Conservation (phyloP, 2,329 filamentous ascomycete species). For the Fusarium subglutinans region DNA sequence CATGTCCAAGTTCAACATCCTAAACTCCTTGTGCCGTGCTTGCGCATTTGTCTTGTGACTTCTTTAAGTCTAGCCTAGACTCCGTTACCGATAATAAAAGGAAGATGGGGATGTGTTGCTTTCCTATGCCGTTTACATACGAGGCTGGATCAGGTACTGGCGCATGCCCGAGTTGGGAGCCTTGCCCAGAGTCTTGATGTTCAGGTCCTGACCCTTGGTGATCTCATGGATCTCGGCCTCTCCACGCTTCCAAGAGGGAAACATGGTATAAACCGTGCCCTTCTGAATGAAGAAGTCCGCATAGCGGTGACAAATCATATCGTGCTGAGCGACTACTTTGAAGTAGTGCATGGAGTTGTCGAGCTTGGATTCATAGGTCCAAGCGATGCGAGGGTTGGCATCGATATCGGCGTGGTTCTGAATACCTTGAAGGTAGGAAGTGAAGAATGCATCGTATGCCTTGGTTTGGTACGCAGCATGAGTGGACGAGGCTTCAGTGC, state of each 20-base stretch:
- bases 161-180: constrained; percentile 28
- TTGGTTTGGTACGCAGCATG: constrained; percentile 21
- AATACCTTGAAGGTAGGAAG: not conserved
- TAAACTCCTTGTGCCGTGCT: not conserved
- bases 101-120: not conserved
- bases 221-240: constrained; percentile 21
- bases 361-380: constrained; percentile 10
- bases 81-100: not conserved
- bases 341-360: constrained; percentile 31
- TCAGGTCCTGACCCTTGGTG: constrained; percentile 13
- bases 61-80: not conserved
- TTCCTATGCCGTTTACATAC: not conserved
- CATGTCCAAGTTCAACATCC: not conserved
- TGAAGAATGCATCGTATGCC: constrained; percentile 27
- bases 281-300: not conserved
- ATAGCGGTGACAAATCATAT: constrained; percentile 24
- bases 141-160: constrained; percentile 23
- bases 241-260: constrained; percentile 37
- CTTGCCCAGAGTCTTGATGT: constrained; percentile 31
- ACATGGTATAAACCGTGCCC: constrained; percentile 25
- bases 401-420: constrained; percentile 17
- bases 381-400: not conserved
- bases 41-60: not conserved
- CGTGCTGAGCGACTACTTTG: constrained; percentile 8
- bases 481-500: not conserved